phyloP scores from a whole-genome alignment of 2,329 filamentous ascomycete species.

The Pseudogymnoascus sp. region DNA sequence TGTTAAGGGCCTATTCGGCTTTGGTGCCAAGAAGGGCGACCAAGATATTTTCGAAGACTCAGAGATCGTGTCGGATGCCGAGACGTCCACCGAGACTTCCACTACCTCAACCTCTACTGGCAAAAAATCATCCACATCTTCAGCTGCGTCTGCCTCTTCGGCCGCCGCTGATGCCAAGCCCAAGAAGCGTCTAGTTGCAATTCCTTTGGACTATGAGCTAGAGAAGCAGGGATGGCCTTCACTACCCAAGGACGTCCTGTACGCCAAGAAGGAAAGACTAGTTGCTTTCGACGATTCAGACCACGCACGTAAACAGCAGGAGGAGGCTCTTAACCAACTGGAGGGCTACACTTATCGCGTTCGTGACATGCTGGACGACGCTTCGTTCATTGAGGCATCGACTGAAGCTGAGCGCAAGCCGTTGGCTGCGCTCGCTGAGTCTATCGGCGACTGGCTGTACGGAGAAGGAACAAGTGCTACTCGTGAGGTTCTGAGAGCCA shows the following conservation, averaged over 20 bases:
- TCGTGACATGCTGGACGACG: conserved; percentile 71
- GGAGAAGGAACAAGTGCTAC: conserved; percentile 71
- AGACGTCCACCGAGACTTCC: conserved; percentile 27
- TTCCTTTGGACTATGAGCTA: conserved; percentile 25
- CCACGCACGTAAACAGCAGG: conserved; percentile 62
- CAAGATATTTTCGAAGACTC: conserved; percentile 55
- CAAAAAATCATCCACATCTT: conserved; percentile 36
- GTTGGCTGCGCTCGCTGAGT: conserved; percentile 61
- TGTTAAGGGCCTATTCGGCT: conserved; percentile 92
- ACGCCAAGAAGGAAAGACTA: conserved; percentile 50
- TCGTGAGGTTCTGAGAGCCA: conserved; percentile 65
- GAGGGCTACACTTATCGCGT: conserved; percentile 87
- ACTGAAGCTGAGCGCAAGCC: conserved; percentile 57
- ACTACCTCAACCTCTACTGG: conserved; percentile 33
- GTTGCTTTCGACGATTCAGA: conserved; percentile 82
- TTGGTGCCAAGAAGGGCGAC: conserved; percentile 83
- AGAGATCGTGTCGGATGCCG: conserved; percentile 33
- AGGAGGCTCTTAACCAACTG: conserved; percentile 86
- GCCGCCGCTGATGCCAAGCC: conserved; percentile 22
- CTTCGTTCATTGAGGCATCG: conserved; percentile 63
- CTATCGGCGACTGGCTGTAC: conserved; percentile 83
- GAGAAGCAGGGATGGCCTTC: conserved; percentile 24
- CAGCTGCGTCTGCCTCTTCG: conserved; percentile 31
- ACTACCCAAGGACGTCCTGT: conserved; percentile 23
- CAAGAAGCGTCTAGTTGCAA: conserved; percentile 25